phyloP scores from a whole-genome alignment of 2,329 filamentous ascomycete genomes.

The Trichoderma gracile region DNA sequence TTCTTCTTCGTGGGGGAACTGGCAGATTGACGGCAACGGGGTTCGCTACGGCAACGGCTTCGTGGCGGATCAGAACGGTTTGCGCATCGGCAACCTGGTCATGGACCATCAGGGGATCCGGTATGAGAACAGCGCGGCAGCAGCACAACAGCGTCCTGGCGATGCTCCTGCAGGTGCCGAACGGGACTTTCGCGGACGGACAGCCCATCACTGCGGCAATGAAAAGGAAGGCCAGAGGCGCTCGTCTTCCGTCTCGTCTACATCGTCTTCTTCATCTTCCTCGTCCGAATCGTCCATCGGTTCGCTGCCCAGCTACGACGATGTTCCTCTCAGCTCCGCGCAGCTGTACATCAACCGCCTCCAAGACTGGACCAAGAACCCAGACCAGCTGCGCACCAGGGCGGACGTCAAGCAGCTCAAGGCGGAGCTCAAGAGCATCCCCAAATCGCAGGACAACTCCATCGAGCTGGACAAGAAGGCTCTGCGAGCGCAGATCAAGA shows the following conservation, averaged over 20 bases:
- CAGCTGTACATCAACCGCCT: conserved; percentile 49
- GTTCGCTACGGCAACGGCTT: conserved; percentile 47
- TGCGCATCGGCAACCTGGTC: conserved; percentile 49
- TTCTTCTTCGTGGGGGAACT: conserved; percentile 37
- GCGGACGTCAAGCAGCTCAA: conserved; percentile 46
- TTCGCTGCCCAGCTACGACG: conserved; percentile 56
- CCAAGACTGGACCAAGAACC: conserved; percentile 50
- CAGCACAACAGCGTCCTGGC: not conserved
- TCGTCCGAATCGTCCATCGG: conserved; percentile 48
- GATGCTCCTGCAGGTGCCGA: not conserved
- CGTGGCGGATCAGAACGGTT: conserved; percentile 47
- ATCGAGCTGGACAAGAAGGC: conserved; percentile 34
- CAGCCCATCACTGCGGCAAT: conserved; percentile 6
- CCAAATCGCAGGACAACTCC: conserved; percentile 31
- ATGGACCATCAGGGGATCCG: conserved; percentile 46
- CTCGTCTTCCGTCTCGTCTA: conserved; percentile 42
- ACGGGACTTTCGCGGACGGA: conserved; percentile 6
- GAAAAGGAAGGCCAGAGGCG: conserved; percentile 29
- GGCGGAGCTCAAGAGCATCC: conserved; percentile 47
- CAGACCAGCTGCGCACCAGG: conserved; percentile 51
- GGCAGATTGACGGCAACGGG: conserved; percentile 47
- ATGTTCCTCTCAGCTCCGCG: conserved; percentile 51
- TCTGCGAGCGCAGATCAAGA: conserved; percentile 48
- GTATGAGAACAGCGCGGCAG: conserved; percentile 6
- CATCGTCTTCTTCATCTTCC: conserved; percentile 39